Evolutionary conservation across 2,329 filamentous ascomycete genomes (phyloP), one percentile per base, ranked within the genome.

Genomic region (Sclerotinia trifoliorum): DNA sequence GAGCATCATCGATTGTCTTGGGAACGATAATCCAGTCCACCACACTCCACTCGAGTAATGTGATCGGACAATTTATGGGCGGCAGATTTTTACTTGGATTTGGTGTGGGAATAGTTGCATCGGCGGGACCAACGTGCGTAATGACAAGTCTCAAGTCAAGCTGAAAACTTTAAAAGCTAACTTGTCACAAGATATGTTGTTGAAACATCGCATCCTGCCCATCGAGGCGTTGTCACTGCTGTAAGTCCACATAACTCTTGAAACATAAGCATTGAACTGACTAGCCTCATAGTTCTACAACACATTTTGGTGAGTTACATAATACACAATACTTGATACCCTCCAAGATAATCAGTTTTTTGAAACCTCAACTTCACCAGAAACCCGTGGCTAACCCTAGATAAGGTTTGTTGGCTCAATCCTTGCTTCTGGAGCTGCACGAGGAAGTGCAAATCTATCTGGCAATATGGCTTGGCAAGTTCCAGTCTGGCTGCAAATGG

Each of bases 21-120:
- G 82, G 82, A 42, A 78, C 81, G 48, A 77, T 80, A 69, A 78
- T 84, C 51, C 82, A 83, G 65, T 79, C 75, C 8, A 73, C 73
- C 15, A 70, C 68, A 42, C 73, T 75, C n/a, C 51, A 68, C 42
- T 68, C 66, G 32, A 71, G 79, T 65, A 73, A 76, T 56, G 75
- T 60, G 55, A 73, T 77, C 48, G 74, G 74, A 5, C 80, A 82
- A 68, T 84, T 83, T 73, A 81, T 84, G 76, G 82, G 81, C 52
- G 85, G 85, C 5, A 82, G 85, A 35, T 87, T 88, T 77, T 77
- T 88, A 39, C 82, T 88, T 19, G 86, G 86, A 62, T 87, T 88
- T 71, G 82, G 82, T 67, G 81, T 83, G 7, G 78, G 79, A 49
- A 79, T 83, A 68, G 79, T 80, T 42, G 78, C 80, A 2, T 78